Evolutionary conservation across 768 basidiomycete species (phyloP).

Genomic region (Termitomyces sp.): DNA sequence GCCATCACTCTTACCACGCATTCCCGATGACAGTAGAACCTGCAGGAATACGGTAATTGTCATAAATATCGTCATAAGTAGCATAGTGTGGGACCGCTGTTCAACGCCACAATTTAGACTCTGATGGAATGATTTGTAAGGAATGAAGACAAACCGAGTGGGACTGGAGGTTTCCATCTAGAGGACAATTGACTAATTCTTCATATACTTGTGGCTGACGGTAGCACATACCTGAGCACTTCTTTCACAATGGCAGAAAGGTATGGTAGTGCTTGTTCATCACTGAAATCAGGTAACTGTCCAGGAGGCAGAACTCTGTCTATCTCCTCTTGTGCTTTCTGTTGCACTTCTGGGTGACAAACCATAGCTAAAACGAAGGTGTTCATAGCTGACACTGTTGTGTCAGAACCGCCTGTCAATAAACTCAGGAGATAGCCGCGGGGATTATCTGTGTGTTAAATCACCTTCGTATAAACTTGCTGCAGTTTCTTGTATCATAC

Average conservation of each 20-base stretch:
- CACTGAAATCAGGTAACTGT: slow-evolving; percentile 24
- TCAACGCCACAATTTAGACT: not conserved
- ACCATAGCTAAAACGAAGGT: slow-evolving; percentile 23
- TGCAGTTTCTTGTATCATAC: not conserved
- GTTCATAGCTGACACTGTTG: slow-evolving; percentile 18
- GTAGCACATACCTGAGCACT: slow-evolving; percentile 10
- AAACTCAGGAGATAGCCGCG: not conserved
- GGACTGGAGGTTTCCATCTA: slow-evolving; percentile 19
- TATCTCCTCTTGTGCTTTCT: slow-evolving; percentile 19
- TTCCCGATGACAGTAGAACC: slow-evolving; percentile 24
- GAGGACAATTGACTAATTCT: not conserved
- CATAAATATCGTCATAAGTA: slow-evolving; percentile 25
- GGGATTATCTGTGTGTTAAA: slow-evolving; percentile 3
- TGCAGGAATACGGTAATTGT: slow-evolving; percentile 28
- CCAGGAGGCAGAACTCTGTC: slow-evolving; percentile 21
- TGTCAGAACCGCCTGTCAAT: not conserved
- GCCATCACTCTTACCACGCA: slow-evolving; percentile 17
- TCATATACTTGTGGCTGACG: not conserved
- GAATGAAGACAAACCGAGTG: slow-evolving; percentile 15
- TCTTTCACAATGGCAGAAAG: slow-evolving; percentile 27
- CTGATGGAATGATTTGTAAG: not conserved
- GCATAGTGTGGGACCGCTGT: slow-evolving; percentile 25
- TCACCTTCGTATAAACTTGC: not conserved
- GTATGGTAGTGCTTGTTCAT: slow-evolving; percentile 24
- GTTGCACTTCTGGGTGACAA: slow-evolving; percentile 20